Evolutionary conservation across 1,284 basidiomycete genomes (phyloP), one percentile per base, ranked within the genome.

Genomic region (Rhodotorula sp.): DNA sequence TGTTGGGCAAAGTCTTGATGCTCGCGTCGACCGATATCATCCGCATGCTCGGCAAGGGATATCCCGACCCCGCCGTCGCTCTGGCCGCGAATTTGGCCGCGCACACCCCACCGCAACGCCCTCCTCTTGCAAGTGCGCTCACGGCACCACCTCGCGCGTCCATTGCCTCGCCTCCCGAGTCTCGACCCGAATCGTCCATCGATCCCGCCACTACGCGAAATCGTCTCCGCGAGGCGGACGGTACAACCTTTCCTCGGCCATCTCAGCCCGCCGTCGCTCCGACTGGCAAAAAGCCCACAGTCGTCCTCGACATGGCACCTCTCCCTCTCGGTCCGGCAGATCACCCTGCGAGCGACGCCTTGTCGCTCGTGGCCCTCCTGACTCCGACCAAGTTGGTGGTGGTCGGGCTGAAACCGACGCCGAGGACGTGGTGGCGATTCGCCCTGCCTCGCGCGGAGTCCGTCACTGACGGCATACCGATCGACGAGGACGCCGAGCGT

Each of bases 1-100:
- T 90, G 65, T 83, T 99, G 4, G 95, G 96, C 30, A 95, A 93
- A 78, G 90, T 99, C 10, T 85, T 99, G 26, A 97, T 97, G 72
- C 90, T 99, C 22, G 93, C 96, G 66, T 95, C 94, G 15, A 90
- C 91, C 56, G 96, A 99, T 79, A 93, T 93, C 18, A 86, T 99
- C 49, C 88, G 96, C 22, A 91, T 99, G 71, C 85, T 98, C 8
- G 96, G 96, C n/a, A n/a, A n/a, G 0, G 90, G 89, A 77, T 97
- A 98, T 80, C 89, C 91, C 14, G 84, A 75, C 68, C 66, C 59
- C 15, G 51, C 51, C 3, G 29, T 3, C 33, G 51, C 22, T 29
- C 58, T 15, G 29, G 45, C 58, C 30, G 30, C 49, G 22, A 8
- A 81, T 75, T 29, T 59, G 63, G 37, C 67, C 64, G 62, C 66